phyloP scores from a whole-genome alignment of 1,284 basidiomycete genomes.

The Rhodotorula sp. region DNA sequence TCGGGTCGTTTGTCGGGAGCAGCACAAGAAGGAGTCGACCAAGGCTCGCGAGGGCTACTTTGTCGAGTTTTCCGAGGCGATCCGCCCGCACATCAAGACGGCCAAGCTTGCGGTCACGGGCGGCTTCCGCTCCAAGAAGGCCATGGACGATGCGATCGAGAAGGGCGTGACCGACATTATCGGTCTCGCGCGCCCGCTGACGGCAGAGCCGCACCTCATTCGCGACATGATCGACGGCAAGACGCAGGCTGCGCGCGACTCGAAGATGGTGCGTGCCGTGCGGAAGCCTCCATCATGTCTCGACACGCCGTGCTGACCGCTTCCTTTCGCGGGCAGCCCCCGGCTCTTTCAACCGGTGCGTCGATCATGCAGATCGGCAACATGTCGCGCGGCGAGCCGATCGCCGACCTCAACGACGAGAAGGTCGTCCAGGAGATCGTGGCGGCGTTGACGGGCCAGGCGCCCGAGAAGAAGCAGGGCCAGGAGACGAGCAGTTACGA shows the following conservation, averaged over 20 bases:
- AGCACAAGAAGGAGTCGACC: slow-evolving; percentile 50
- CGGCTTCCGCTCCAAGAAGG: slow-evolving; percentile 55
- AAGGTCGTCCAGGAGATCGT: slow-evolving; percentile 28
- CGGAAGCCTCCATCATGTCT: too few species aligned
- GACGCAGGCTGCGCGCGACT: slow-evolving; percentile 34
- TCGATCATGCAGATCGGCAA: slow-evolving; percentile 43
- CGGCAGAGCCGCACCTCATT: slow-evolving; percentile 55
- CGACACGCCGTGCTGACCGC: not conserved
- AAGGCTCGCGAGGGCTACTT: slow-evolving; percentile 54
- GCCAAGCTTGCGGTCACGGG: slow-evolving; percentile 57
- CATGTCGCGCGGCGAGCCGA: slow-evolving; percentile 36
- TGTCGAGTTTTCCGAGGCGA: slow-evolving; percentile 54
- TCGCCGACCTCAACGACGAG: slow-evolving; percentile 41
- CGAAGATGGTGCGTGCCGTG: slow-evolving; percentile 31
- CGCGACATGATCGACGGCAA: slow-evolving; percentile 53
- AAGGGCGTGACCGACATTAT: slow-evolving; percentile 49
- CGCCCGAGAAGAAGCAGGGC: slow-evolving; percentile 21
- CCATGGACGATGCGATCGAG: slow-evolving; percentile 52
- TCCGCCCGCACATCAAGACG: slow-evolving; percentile 50
- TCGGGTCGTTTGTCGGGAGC: too few species aligned
- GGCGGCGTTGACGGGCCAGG: slow-evolving; percentile 32
- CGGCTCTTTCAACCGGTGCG: slow-evolving; percentile 34
- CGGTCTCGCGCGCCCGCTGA: slow-evolving; percentile 56
- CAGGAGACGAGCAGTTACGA: slow-evolving; percentile 14
- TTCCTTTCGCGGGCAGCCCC: not conserved